A percentile compares a stretch with the other conserved stretches of the same genome.
Evolutionary conservation across 1,284 basidiomycete species (phyloP).

Genomic region (Rhodotorula mucilaginosa): DNA sequence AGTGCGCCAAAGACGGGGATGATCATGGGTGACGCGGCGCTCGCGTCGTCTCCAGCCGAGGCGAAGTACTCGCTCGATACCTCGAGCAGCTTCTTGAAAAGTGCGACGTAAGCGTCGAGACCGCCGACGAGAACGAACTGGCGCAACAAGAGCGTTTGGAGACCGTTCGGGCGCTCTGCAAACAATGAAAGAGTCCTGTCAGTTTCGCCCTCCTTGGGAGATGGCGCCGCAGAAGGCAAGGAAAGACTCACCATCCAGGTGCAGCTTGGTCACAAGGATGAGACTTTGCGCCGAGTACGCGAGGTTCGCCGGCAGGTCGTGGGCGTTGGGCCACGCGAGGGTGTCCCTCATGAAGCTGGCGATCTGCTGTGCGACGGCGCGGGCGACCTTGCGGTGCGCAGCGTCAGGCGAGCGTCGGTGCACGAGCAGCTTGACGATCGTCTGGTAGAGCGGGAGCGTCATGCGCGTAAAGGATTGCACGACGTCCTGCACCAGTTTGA

Average conservation of each 20-base stretch:
- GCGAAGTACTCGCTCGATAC: constrained; percentile 34
- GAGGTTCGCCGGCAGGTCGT: constrained; percentile 45
- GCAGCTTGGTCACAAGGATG: constrained; percentile 65
- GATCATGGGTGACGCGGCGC: constrained; percentile 41
- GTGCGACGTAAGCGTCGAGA: constrained; percentile 64
- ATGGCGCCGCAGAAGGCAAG: neutral
- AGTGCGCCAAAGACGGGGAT: constrained; percentile 74
- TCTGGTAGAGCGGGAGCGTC: constrained; percentile 80
- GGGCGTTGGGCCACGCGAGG: constrained; percentile 59
- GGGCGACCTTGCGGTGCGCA: constrained; percentile 73
- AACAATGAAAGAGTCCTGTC: neutral
- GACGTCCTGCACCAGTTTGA: constrained; percentile 74
- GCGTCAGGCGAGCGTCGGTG: constrained; percentile 74
- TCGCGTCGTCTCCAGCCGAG: constrained; percentile 13
- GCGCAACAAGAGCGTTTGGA: constrained; percentile 77
- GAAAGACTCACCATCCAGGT: constrained; percentile 72
- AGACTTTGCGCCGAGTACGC: constrained; percentile 65
- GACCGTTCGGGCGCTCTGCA: constrained; percentile 48
- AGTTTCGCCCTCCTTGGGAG: neutral
- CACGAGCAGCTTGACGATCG: constrained; percentile 74
- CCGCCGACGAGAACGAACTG: constrained; percentile 73
- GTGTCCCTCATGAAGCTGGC: constrained; percentile 72
- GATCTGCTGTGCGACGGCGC: constrained; percentile 65
- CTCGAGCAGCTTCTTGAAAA: constrained; percentile 59
- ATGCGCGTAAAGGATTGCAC: constrained; percentile 74